Conservation (phyloP, 495 filamentous ascomycete genomes). For the Viridothelium virens region DNA sequence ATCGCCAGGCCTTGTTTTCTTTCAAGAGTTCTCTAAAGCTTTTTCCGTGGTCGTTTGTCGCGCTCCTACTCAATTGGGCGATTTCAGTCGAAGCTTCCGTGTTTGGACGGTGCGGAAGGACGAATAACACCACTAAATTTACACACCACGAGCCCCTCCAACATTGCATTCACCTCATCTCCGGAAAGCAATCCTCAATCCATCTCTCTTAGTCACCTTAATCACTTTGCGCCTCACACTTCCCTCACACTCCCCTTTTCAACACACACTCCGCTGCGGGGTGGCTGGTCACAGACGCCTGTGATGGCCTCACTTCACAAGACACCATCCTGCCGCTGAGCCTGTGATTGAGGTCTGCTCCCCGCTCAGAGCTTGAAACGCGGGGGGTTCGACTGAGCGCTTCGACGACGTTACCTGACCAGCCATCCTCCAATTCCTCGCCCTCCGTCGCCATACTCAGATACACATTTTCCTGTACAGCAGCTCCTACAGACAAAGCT, state of each 20-base stretch:
- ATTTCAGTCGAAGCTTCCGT: conserved; percentile 9
- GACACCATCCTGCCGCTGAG: background rate
- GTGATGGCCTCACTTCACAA: background rate
- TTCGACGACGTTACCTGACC: background rate
- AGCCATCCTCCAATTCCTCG: background rate
- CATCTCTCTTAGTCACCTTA: background rate
- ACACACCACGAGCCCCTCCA: background rate
- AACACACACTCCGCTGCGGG: background rate
- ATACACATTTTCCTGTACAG: background rate
- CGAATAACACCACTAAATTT: conserved; percentile 11
- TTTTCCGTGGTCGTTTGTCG: background rate
- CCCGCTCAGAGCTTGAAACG: background rate
- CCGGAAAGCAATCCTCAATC: background rate
- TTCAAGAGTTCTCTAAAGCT: background rate
- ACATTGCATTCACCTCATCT: conserved; percentile 2
- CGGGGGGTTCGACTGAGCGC: too few species aligned
- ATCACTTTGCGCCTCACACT: background rate
- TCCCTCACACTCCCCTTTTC: background rate
- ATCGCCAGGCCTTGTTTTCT: background rate
- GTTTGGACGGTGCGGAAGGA: conserved; percentile 1
- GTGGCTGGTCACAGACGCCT: background rate
- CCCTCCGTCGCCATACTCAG: background rate
- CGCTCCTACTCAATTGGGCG: background rate
- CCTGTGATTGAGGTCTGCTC: background rate
- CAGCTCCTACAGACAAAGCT: background rate